These are phyloP conservation scores for Penicillium griseofulvum DNA, from an alignment of 2,329 filamentous ascomycete species.

Conservation along the genomic window DNA sequence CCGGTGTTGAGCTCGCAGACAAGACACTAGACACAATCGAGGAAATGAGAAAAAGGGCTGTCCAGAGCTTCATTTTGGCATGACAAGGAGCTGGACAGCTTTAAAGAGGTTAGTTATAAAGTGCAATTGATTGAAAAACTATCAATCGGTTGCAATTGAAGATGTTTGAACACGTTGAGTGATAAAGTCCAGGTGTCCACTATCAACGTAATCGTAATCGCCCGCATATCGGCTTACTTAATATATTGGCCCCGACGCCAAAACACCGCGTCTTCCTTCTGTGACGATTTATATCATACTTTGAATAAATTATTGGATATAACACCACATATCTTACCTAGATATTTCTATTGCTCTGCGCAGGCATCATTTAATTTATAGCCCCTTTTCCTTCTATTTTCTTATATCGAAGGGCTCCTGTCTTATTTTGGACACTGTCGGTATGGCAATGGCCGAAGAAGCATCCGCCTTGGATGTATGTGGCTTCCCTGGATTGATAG, in stretches of 20 bases:
- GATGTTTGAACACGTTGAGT: constrained; percentile 5
- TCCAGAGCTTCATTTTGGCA: constrained; percentile 36
- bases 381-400: not conserved
- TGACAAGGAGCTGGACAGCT: constrained; percentile 11
- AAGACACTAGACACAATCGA: constrained; percentile 30
- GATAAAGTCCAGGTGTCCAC: constrained; percentile 11
- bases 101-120: not conserved
- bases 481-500: not conserved
- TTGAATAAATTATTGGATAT: not conserved
- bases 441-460: constrained; percentile 15
- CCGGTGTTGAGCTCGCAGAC: constrained; percentile 56
- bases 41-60: constrained; percentile 41
- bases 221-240: constrained; percentile 6
- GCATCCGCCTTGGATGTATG: constrained; percentile 27
- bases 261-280: constrained; percentile 10
- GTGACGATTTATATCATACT: not conserved
- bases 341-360: not conserved
- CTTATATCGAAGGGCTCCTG: not conserved
- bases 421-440: not conserved
- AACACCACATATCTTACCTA: not conserved
- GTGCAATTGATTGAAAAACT: not conserved
- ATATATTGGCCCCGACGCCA: not conserved
- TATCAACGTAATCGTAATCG: constrained; percentile 9
- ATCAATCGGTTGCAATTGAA: constrained; percentile 7
- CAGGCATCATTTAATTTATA: not conserved